Conservation (phyloP, 139 green algal species). For the Picochlorum sp. region DNA sequence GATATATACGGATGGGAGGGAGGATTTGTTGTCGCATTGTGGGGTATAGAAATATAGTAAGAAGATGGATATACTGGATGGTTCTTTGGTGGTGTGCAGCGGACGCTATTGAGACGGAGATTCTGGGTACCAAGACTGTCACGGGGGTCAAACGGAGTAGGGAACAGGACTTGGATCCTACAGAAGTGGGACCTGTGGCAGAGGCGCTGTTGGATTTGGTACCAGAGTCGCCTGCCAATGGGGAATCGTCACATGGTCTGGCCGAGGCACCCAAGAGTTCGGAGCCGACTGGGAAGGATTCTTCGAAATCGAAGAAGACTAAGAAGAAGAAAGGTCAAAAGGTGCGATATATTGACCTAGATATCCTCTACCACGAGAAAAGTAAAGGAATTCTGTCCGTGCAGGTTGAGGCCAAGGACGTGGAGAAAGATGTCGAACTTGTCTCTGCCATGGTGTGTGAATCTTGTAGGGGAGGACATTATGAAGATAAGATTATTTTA, state of each 20-base stretch:
- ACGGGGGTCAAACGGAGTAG: not conserved
- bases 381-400: not conserved
- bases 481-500: slow-evolving; percentile 70
- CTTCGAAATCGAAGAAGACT: no score
- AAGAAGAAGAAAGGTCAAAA: no score
- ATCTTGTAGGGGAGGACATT: slow-evolving; percentile 48
- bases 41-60: not conserved
- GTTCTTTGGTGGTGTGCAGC: slow-evolving; percentile 5
- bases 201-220: slow-evolving; percentile 33
- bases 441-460: slow-evolving; percentile 46
- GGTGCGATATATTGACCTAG: no score
- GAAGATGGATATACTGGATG: not conserved
- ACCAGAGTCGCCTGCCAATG: not conserved
- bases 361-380: no score
- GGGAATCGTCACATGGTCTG: no score
- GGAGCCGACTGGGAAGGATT: no score
- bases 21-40: not conserved
- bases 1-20: not conserved
- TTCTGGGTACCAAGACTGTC: not conserved
- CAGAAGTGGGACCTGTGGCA: slow-evolving; percentile 46
- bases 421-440: slow-evolving; percentile 31
- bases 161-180: slow-evolving; percentile 20
- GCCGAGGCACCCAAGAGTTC: no score
- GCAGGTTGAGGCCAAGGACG: not conserved
- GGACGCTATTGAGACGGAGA: slow-evolving; percentile 17